Evolutionary conservation across 805 yeast genomes (phyloP).

Genomic region (Yamadazyma nakazawae): DNA sequence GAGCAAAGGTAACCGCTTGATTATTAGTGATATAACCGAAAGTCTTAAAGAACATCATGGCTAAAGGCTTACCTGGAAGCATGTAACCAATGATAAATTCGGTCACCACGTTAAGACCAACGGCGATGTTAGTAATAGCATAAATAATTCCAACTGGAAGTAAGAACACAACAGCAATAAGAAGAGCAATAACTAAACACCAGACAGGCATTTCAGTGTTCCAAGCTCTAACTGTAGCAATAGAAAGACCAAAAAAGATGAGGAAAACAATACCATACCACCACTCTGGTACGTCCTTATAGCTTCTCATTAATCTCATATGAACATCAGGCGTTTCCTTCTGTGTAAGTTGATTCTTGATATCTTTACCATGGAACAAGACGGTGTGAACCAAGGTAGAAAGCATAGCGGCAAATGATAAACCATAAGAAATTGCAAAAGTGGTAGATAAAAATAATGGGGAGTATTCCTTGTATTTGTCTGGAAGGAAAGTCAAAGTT

Average conservation of each 20-base stretch:
- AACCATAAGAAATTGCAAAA: slow-evolving; percentile 57
- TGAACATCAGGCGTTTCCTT: slow-evolving; percentile 35
- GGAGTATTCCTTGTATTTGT: slow-evolving; percentile 54
- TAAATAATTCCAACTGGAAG: slow-evolving; percentile 39
- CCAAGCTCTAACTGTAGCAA: slow-evolving; percentile 39
- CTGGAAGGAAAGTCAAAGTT: slow-evolving; percentile 38
- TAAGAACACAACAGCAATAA: slow-evolving; percentile 37
- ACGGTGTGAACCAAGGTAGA: slow-evolving; percentile 58
- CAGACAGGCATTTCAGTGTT: slow-evolving; percentile 43
- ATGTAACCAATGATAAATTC: slow-evolving; percentile 43
- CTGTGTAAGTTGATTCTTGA: slow-evolving; percentile 28
- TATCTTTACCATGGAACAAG: slow-evolving; percentile 55
- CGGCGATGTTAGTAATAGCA: slow-evolving; percentile 26
- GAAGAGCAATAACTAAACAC: slow-evolving; percentile 36
- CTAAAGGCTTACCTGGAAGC: slow-evolving; percentile 47
- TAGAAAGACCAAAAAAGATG: slow-evolving; percentile 28
- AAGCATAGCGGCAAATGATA: slow-evolving; percentile 56
- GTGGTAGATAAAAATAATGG: slow-evolving; percentile 61
- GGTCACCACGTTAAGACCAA: slow-evolving; percentile 38
- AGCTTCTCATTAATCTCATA: slow-evolving; percentile 50
- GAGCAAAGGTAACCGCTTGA: slow-evolving; percentile 48
- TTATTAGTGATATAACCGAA: slow-evolving; percentile 47
- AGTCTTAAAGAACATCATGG: slow-evolving; percentile 47
- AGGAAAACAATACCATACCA: slow-evolving; percentile 27
- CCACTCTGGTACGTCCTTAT: slow-evolving; percentile 43